Evolutionary conservation across 495 filamentous ascomycete species (phyloP).

Genomic region (Tuber umbilicatum): DNA sequence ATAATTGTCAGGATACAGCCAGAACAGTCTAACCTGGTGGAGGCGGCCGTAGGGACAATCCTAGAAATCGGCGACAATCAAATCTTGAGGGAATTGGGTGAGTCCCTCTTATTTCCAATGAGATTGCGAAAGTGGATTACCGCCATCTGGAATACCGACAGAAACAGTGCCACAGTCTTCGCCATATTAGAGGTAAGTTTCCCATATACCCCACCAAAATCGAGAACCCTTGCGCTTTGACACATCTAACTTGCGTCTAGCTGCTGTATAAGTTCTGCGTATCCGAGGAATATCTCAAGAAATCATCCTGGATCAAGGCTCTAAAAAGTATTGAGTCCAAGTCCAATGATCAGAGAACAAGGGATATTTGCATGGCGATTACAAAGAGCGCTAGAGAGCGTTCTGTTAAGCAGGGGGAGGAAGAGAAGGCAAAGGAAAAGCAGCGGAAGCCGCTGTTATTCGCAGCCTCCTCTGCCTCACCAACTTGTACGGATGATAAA

Average conservation of each 20-base stretch:
- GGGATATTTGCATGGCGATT: constrained; percentile 36
- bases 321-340: constrained; percentile 34
- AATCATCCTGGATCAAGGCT: constrained; percentile 37
- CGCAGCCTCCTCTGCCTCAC: constrained; percentile 15
- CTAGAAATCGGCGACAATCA: constrained; percentile 37
- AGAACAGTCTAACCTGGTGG: constrained; percentile 33
- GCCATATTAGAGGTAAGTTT: constrained; percentile 36
- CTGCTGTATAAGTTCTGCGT: constrained; percentile 35
- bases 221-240: background rate
- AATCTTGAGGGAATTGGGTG: constrained; percentile 33
- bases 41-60: constrained; percentile 35
- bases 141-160: constrained; percentile 38
- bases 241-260: constrained; percentile 29
- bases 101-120: constrained; percentile 37
- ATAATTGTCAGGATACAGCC: constrained; percentile 28
- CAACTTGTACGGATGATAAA: constrained; percentile 34
- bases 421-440: constrained; percentile 30
- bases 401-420: constrained; percentile 24
- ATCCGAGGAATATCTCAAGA: constrained; percentile 36
- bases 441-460: constrained; percentile 29
- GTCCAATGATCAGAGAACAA: constrained; percentile 37
- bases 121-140: constrained; percentile 40
- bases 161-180: constrained; percentile 26
- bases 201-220: background rate
- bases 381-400: constrained; percentile 32